A percentile compares a stretch with the other conserved stretches of the same genome.
phyloP scores from a whole-genome alignment of 805 yeast species.

The Crinitomyces ghanaensis region DNA sequence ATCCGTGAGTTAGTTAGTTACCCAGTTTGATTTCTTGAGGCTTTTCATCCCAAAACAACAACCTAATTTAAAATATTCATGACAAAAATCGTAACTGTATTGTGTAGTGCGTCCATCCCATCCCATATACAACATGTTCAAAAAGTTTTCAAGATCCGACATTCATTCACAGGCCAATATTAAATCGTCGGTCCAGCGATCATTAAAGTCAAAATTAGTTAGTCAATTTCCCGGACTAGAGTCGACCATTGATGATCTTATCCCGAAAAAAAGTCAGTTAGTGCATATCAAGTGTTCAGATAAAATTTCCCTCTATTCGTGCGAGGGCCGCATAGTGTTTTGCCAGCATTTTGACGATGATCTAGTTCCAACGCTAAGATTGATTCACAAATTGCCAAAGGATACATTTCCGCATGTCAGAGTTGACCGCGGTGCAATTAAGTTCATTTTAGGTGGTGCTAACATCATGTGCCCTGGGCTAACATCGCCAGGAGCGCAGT shows the following conservation, averaged over 20 bases:
- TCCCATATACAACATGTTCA: too few relatives aligned
- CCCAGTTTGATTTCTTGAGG: too few relatives aligned
- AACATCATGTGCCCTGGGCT: conserved; percentile 95
- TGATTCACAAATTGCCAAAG: conserved; percentile 37
- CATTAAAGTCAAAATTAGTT: conserved; percentile 64
- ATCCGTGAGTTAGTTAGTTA: too few relatives aligned
- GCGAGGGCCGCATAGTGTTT: conserved; percentile 63
- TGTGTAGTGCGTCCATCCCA: too few relatives aligned
- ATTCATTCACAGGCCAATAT: conserved; percentile 83
- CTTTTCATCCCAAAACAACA: too few relatives aligned
- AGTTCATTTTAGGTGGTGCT: conserved; percentile 90
- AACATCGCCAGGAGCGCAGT: conserved; percentile 68
- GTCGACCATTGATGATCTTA: conserved; percentile 61
- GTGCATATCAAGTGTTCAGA: conserved; percentile 81
- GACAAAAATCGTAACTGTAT: too few relatives aligned
- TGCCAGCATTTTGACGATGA: conserved; percentile 74
- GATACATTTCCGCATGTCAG: conserved; percentile 72
- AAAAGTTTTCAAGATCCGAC: conserved; percentile 79
- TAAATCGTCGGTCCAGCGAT: conserved; percentile 89
- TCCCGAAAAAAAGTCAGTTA: conserved; percentile 83
- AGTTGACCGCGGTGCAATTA: conserved; percentile 94
- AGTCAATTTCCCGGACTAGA: conserved; percentile 66
- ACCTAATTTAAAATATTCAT: too few relatives aligned
- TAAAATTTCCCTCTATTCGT: conserved; percentile 63
- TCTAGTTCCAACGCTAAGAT: conserved; percentile 59